Conservation (phyloP, 2,329 filamentous ascomycete species). For the Acrodontium crateriforme region DNA sequence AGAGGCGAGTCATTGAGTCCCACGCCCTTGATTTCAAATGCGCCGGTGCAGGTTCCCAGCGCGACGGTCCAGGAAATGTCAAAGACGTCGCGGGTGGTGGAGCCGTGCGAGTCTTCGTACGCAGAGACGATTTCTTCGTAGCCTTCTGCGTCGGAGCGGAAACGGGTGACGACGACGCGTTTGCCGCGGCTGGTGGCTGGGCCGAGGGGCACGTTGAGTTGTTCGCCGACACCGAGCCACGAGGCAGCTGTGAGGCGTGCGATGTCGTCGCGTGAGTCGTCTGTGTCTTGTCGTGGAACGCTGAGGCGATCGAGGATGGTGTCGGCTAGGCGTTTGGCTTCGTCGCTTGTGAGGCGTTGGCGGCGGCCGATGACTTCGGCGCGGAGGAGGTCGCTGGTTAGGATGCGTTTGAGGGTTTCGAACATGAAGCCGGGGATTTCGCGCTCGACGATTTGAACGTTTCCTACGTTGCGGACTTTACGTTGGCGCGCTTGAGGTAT, state of each 20-base stretch:
- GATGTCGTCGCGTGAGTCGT: constrained; percentile 22
- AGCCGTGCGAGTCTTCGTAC: constrained; percentile 26
- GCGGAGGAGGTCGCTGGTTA: constrained; percentile 34
- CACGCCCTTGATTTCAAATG: constrained; percentile 30
- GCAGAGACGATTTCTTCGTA: constrained; percentile 14
- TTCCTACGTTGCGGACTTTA: constrained; percentile 1
- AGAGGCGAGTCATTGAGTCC: constrained; percentile 5
- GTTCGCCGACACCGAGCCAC: constrained; percentile 25
- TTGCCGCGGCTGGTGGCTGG: constrained; percentile 19
- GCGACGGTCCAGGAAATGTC: constrained; percentile 31
- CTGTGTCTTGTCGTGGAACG: constrained; percentile 20
- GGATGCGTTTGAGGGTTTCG: constrained; percentile 31
- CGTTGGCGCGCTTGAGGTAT: neutral
- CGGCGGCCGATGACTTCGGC: constrained; percentile 28
- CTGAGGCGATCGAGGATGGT: constrained; percentile 27
- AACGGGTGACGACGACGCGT: constrained; percentile 28
- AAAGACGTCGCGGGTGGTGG: constrained; percentile 29
- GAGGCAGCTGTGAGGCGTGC: constrained; percentile 28
- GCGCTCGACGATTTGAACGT: constrained; percentile 3
- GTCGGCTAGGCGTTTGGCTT: constrained; percentile 33
- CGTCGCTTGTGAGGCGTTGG: constrained; percentile 28
- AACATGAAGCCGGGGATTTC: constrained; percentile 18
- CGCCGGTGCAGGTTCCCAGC: constrained; percentile 28
- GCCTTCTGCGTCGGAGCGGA: constrained; percentile 18
- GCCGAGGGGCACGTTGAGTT: constrained; percentile 25